Percentiles rank a stretch among this genome's conserved stretches.
Evolutionary conservation across 2,329 filamentous ascomycete genomes (phyloP).

Genomic region (Allantophomopsis cytisporea): DNA sequence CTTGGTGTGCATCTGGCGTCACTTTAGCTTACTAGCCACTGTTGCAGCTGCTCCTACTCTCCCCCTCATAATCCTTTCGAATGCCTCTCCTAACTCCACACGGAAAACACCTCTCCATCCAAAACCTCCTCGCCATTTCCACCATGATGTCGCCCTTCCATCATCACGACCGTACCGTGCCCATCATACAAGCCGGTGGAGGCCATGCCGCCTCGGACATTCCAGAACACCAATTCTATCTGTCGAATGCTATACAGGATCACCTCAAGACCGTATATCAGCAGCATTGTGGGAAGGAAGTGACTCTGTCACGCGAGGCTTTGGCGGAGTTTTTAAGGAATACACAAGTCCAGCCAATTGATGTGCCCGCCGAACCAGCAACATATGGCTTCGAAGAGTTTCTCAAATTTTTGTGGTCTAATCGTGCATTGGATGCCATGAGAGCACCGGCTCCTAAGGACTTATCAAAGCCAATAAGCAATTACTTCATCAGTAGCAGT

Average conservation of each 20-base stretch:
- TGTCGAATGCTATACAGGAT: slow-evolving; percentile 33
- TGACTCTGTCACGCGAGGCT: slow-evolving; percentile 21
- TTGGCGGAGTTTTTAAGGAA: slow-evolving; percentile 34
- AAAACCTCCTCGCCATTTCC: slow-evolving; percentile 1
- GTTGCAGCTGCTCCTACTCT: too few species aligned
- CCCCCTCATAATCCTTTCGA: too few species aligned
- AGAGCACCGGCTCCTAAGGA: slow-evolving; percentile 12
- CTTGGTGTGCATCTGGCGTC: too few species aligned
- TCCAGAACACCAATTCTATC: slow-evolving; percentile 18
- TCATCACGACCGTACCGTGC: slow-evolving; percentile 2
- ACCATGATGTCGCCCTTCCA: slow-evolving; percentile 3
- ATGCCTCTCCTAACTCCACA: neutral
- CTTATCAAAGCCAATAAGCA: slow-evolving; percentile 23
- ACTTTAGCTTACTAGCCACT: too few species aligned
- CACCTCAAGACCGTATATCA: slow-evolving; percentile 34
- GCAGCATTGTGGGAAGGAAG: slow-evolving; percentile 22
- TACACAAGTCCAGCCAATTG: slow-evolving; percentile 24
- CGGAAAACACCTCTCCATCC: slow-evolving; percentile 1
- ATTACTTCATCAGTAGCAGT: slow-evolving; percentile 90
- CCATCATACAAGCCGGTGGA: slow-evolving; percentile 11
- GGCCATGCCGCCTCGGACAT: slow-evolving; percentile 10
- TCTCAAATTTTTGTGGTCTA: slow-evolving; percentile 15
- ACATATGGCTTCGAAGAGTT: slow-evolving; percentile 19
- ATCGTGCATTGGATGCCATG: slow-evolving; percentile 13
- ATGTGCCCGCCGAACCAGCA: slow-evolving; percentile 9